These are phyloP conservation scores for Geranium rotundifolium DNA, from an alignment of 345 rosid species.

Conservation along the genomic window DNA sequence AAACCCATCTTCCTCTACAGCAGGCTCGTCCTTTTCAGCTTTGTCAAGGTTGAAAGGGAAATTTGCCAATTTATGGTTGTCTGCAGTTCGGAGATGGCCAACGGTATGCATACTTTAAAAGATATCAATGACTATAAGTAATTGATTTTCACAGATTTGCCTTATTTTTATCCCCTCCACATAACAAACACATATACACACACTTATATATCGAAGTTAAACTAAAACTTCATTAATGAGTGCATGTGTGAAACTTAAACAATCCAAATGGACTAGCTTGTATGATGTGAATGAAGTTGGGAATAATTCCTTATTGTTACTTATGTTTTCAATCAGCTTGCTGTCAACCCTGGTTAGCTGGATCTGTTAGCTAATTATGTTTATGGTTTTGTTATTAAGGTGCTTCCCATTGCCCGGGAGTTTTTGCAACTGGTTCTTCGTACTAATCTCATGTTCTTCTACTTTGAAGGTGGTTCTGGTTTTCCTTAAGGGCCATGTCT, in stretches of 20 bases:
- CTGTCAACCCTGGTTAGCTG: background rate
- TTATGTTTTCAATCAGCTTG: background rate
- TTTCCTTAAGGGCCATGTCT: slow-evolving; percentile 5
- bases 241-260: background rate
- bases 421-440: slow-evolving; percentile 71
- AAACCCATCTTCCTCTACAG: slow-evolving; percentile 27
- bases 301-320: background rate
- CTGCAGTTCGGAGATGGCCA: slow-evolving; percentile 67
- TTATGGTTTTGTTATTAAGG: slow-evolving; percentile 26
- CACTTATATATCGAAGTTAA: too few species aligned
- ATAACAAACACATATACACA: too few species aligned
- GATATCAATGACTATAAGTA: background rate
- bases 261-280: background rate
- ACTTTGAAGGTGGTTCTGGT: slow-evolving; percentile 75
- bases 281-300: background rate
- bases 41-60: slow-evolving; percentile 44
- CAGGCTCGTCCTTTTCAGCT: slow-evolving; percentile 34
- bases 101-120: slow-evolving; percentile 27
- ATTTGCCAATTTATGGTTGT: slow-evolving; percentile 35
- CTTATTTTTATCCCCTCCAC: too few species aligned
- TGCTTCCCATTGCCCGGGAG: slow-evolving; percentile 73
- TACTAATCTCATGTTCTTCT: slow-evolving; percentile 88
- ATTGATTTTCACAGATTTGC: background rate
- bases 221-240: too few species aligned
- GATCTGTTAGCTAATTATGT: background rate